These are phyloP conservation scores for Populus davidiana DNA, from an alignment of 345 rosid species.

Conservation along the genomic window DNA sequence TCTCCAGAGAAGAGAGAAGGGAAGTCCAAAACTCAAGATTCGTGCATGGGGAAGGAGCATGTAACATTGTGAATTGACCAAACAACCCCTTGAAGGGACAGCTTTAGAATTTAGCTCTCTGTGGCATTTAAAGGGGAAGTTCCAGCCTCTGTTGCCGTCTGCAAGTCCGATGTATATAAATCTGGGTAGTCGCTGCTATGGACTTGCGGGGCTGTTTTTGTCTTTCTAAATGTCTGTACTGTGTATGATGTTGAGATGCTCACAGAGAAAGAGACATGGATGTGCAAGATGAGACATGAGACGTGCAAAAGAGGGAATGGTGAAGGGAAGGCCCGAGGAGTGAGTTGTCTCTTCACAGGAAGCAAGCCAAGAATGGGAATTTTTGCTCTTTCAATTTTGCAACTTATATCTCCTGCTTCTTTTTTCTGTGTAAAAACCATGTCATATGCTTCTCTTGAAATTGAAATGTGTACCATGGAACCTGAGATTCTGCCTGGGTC, in stretches of 20 bases:
- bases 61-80: neutral
- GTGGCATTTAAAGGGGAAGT: neutral
- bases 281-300: neutral
- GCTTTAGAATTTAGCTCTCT: no score
- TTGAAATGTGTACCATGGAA: no score
- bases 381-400: neutral
- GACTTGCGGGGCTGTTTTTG: neutral
- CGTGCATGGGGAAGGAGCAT: neutral
- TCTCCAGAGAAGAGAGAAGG: neutral
- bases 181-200: neutral
- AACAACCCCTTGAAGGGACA: neutral
- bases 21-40: neutral
- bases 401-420: neutral
- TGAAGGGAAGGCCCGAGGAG: neutral
- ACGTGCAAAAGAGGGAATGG: neutral
- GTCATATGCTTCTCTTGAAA: neutral
- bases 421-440: no score
- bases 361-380: constrained; percentile 11
- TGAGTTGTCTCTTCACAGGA: constrained; percentile 20
- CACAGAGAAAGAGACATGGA: neutral
- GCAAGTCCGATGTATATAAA: neutral
- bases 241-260: neutral
- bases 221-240: neutral
- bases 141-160: neutral
- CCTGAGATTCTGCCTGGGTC: no score